phyloP scores from a whole-genome alignment of 805 yeast genomes.

The Metahyphopichia silvanorum region DNA sequence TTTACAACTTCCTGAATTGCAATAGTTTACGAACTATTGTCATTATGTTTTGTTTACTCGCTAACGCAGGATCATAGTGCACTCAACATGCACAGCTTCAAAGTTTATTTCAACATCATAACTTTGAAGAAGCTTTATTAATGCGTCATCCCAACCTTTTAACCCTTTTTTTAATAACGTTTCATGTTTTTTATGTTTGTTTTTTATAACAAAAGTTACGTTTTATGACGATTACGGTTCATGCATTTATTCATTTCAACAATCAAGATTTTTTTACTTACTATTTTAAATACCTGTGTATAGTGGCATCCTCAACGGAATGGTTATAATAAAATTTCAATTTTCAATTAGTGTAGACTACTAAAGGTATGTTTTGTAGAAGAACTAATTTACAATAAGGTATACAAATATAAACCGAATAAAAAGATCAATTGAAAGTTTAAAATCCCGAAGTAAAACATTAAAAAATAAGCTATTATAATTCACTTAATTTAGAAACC shows the following conservation, averaged over 20 bases:
- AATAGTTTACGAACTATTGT: constrained; percentile 3
- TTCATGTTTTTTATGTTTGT: too few species aligned
- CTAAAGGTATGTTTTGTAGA: too few species aligned
- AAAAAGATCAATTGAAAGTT: neutral
- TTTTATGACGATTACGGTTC: constrained; percentile 1
- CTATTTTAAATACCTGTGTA: constrained; percentile 28
- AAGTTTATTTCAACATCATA: constrained; percentile 24
- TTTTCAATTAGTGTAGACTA: too few species aligned
- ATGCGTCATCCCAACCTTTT: constrained; percentile 5
- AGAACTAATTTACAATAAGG: too few species aligned
- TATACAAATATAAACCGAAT: neutral
- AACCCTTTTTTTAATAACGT: too few species aligned
- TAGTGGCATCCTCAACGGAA: constrained; percentile 51
- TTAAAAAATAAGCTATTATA: neutral
- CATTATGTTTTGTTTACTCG: constrained; percentile 9
- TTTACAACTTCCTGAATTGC: constrained; percentile 13
- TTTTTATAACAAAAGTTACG: constrained; percentile 1
- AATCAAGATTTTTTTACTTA: constrained; percentile 11
- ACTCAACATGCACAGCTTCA: constrained; percentile 32
- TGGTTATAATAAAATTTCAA: too few species aligned
- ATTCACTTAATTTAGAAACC: neutral
- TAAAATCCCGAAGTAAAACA: neutral
- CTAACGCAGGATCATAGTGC: constrained; percentile 21
- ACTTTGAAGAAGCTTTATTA: constrained; percentile 6
- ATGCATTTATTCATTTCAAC: constrained; percentile 25